phyloP scores from a whole-genome alignment of 2,329 filamentous ascomycete genomes.

The Aspergillus udagawae region DNA sequence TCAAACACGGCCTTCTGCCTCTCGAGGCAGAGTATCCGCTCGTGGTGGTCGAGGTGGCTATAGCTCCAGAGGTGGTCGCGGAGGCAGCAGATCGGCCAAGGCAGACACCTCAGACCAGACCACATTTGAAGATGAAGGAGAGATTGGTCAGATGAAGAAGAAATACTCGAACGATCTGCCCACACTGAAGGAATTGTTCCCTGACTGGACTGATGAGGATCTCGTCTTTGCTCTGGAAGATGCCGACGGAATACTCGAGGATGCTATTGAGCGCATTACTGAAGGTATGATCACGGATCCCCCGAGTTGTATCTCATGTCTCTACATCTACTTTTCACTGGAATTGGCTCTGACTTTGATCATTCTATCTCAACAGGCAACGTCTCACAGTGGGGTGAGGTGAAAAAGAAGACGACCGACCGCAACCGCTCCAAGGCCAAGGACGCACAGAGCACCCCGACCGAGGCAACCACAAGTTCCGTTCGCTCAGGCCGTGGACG shows the following conservation, averaged over 20 bases:
- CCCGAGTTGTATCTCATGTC: neutral
- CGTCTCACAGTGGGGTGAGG: constrained; percentile 51
- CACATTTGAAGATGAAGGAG: constrained; percentile 75
- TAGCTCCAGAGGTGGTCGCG: constrained; percentile 66
- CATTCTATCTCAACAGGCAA: constrained; percentile 34
- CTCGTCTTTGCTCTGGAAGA: constrained; percentile 90
- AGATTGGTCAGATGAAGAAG: constrained; percentile 88
- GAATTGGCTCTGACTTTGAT: constrained; percentile 10
- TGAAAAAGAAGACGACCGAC: constrained; percentile 50
- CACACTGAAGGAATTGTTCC: constrained; percentile 87
- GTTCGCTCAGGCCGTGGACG: constrained; percentile 43
- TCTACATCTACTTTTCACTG: constrained; percentile 2
- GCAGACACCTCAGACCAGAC: constrained; percentile 66
- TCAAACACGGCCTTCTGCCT: constrained; percentile 76
- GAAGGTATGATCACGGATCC: constrained; percentile 35
- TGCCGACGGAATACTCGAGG: constrained; percentile 47
- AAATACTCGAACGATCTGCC: constrained; percentile 75
- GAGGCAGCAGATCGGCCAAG: constrained; percentile 65
- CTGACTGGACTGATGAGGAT: constrained; percentile 93
- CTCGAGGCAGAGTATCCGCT: constrained; percentile 83
- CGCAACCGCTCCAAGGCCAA: constrained; percentile 45
- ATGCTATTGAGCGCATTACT: constrained; percentile 49
- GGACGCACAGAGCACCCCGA: constrained; percentile 34
- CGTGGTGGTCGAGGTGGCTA: constrained; percentile 80
- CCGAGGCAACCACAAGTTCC: constrained; percentile 32